phyloP scores from a whole-genome alignment of 345 rosid genomes.

The Camelina sativa region DNA sequence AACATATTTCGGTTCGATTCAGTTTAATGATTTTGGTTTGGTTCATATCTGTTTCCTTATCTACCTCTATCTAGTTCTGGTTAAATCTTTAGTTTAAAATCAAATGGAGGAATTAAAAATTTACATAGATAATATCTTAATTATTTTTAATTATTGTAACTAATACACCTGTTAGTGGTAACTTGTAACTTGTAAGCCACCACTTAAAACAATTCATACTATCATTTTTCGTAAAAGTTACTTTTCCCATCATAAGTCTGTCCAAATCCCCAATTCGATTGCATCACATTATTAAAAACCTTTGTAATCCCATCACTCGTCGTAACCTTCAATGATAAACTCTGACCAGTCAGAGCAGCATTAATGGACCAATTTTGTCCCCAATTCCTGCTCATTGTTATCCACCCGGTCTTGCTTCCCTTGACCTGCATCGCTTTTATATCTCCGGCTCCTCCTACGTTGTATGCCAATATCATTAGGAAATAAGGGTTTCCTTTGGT shows the following conservation, averaged over 20 bases:
- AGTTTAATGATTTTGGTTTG: not conserved
- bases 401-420: constrained; percentile 23
- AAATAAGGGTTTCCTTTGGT: constrained; percentile 43
- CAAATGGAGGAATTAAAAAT: not conserved
- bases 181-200: too few relatives aligned
- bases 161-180: not conserved
- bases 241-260: constrained; percentile 28
- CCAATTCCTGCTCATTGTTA: constrained; percentile 23
- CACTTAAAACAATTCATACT: not conserved
- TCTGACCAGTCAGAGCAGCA: constrained; percentile 12
- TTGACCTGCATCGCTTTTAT: constrained; percentile 14
- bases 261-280: constrained; percentile 22
- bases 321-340: constrained; percentile 18
- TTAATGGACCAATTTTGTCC: constrained; percentile 13
- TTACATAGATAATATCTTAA: not conserved
- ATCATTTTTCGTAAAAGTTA: constrained; percentile 24
- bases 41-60: not conserved
- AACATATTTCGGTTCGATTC: not conserved
- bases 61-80: not conserved
- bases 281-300: not conserved
- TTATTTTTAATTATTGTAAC: not conserved
- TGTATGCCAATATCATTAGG: constrained; percentile 44
- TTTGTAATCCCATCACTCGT: constrained; percentile 14
- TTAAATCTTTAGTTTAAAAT: not conserved
- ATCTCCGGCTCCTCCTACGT: constrained; percentile 43